Conservation (phyloP, 1,284 basidiomycete species). For the Blastosporella zonata region DNA sequence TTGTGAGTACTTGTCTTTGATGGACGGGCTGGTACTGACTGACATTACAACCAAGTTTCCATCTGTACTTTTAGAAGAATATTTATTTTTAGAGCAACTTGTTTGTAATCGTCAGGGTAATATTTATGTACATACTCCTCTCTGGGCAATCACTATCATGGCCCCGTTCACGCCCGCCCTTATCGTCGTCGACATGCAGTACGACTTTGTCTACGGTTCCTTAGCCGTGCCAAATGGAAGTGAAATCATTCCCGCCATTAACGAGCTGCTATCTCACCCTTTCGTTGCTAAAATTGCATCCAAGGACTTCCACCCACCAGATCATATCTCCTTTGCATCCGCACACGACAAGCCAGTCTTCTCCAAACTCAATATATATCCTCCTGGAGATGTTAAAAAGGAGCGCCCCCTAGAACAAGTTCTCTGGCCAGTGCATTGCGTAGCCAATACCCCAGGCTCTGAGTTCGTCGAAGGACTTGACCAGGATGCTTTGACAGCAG, state of each 20-base stretch:
- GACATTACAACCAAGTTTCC: neutral
- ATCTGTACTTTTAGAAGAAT: slow-evolving; percentile 16
- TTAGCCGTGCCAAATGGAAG: slow-evolving; percentile 44
- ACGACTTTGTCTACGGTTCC: slow-evolving; percentile 46
- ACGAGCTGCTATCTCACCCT: slow-evolving; percentile 36
- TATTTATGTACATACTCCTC: too few relatives aligned
- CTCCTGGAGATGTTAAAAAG: slow-evolving; percentile 31
- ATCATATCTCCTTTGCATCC: slow-evolving; percentile 50
- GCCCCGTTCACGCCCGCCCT: slow-evolving; percentile 32
- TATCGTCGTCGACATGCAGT: slow-evolving; percentile 42
- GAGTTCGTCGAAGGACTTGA: slow-evolving; percentile 42
- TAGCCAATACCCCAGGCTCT: slow-evolving; percentile 40
- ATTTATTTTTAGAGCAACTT: neutral
- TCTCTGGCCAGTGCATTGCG: slow-evolving; percentile 52
- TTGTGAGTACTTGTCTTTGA: slow-evolving; percentile 1
- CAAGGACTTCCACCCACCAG: slow-evolving; percentile 46
- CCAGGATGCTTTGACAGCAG: slow-evolving; percentile 32
- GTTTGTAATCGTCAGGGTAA: too few relatives aligned
- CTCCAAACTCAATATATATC: slow-evolving; percentile 35
- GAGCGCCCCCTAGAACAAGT: slow-evolving; percentile 37
- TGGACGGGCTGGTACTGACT: neutral
- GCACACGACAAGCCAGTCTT: slow-evolving; percentile 37
- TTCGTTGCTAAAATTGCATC: slow-evolving; percentile 44
- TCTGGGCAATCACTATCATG: slow-evolving; percentile 2
- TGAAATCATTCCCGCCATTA: slow-evolving; percentile 40